These are phyloP conservation scores for Botrytis sinoallii DNA, from an alignment of 2,329 filamentous ascomycete species.

Conservation along the genomic window DNA sequence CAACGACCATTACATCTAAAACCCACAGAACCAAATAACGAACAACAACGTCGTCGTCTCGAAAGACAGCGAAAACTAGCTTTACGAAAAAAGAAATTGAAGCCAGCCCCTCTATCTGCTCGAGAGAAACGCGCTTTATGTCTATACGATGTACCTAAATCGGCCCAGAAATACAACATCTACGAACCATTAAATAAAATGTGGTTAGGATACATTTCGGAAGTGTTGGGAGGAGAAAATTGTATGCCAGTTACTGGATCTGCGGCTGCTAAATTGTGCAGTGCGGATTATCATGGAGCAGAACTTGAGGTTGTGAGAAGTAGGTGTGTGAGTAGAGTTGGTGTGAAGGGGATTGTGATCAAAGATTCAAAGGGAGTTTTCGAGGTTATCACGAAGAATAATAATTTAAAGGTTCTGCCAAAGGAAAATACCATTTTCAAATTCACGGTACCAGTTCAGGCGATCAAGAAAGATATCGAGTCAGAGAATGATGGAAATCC, in stretches of 20 bases:
- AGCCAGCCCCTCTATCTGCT: constrained; percentile 70
- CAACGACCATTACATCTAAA: constrained; percentile 77
- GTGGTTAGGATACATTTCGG: constrained; percentile 83
- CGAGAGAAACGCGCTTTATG: constrained; percentile 70
- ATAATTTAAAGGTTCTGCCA: constrained; percentile 74
- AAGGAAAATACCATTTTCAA: constrained; percentile 89
- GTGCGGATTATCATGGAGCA: constrained; percentile 89
- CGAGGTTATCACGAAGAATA: constrained; percentile 69
- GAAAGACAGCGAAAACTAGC: constrained; percentile 40
- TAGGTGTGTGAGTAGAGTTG: constrained; percentile 76
- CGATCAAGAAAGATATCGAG: constrained; percentile 26
- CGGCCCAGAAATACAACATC: constrained; percentile 67
- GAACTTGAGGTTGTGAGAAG: constrained; percentile 79
- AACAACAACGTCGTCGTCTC: constrained; percentile 49
- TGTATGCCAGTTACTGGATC: constrained; percentile 26
- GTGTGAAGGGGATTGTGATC: constrained; percentile 80
- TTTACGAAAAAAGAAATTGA: constrained; percentile 44
- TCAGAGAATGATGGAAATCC: constrained; percentile 13
- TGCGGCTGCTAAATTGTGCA: constrained; percentile 72
- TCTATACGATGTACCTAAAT: constrained; percentile 70
- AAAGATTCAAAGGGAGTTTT: constrained; percentile 85
- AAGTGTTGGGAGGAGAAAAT: constrained; percentile 54
- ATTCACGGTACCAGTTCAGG: constrained; percentile 59
- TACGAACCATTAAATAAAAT: constrained; percentile 75
- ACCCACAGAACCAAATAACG: constrained; percentile 53